phyloP scores from a whole-genome alignment of 352 stramenopile species.

The Globisporangium sylvaticum region DNA sequence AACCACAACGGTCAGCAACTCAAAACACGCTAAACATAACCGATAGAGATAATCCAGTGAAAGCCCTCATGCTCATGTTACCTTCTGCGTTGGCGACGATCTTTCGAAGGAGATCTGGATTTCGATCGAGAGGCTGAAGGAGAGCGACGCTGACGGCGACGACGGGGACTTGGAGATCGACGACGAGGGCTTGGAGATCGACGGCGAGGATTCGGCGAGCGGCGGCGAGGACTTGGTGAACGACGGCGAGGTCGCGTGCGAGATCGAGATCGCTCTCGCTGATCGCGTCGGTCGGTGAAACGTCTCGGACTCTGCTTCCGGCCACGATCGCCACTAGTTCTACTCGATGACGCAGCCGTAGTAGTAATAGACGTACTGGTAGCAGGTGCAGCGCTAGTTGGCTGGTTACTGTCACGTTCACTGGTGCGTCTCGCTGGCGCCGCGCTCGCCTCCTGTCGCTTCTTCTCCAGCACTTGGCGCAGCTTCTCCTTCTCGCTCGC shows the following conservation, averaged over 20 bases:
- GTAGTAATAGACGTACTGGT: neutral
- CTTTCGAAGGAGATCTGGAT: constrained; percentile 13
- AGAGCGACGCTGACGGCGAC: constrained; percentile 19
- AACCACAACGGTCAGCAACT: neutral
- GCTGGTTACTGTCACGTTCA: neutral
- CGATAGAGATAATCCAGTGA: neutral
- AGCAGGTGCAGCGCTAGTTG: neutral
- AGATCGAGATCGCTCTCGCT: constrained; percentile 8
- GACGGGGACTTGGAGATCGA: constrained; percentile 20
- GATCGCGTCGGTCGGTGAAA: constrained; percentile 1
- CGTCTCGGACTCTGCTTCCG: constrained; percentile 8
- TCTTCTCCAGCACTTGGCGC: constrained; percentile 53
- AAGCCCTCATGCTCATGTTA: neutral
- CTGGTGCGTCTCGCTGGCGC: constrained; percentile 4
- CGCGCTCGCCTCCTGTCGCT: constrained; percentile 27
- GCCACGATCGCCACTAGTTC: neutral
- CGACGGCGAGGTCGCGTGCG: constrained; percentile 14
- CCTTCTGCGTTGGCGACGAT: constrained; percentile 4
- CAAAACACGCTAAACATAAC: neutral
- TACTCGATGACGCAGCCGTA: neutral
- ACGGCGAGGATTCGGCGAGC: constrained; percentile 17
- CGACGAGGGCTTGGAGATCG: constrained; percentile 6
- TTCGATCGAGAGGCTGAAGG: constrained; percentile 15
- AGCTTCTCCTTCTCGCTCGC: constrained; percentile 53
- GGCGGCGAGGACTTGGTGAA: constrained; percentile 16